These are phyloP conservation scores for Botryotinia globosa DNA, from an alignment of 2,329 filamentous ascomycete species.

Conservation along the genomic window DNA sequence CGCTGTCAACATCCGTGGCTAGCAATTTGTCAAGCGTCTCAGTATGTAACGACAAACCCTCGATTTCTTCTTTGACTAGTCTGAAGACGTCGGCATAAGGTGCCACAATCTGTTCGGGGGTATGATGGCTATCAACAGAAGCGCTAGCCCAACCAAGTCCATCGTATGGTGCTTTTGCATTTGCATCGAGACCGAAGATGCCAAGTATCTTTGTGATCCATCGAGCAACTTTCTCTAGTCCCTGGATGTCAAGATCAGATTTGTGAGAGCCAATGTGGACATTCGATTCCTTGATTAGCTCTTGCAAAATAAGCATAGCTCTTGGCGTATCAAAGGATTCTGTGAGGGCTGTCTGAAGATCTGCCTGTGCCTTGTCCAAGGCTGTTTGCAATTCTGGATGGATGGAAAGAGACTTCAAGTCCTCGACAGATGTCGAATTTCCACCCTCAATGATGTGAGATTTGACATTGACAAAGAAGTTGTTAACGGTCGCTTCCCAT, in stretches of 20 bases:
- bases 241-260: constrained; percentile 45
- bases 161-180: constrained; percentile 53
- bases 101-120: constrained; percentile 45
- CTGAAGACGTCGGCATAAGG: constrained; percentile 49
- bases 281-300: constrained; percentile 78
- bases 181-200: constrained; percentile 76
- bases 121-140: constrained; percentile 36
- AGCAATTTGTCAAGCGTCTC: constrained; percentile 46
- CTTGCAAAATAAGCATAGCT: constrained; percentile 74
- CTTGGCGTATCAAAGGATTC: constrained; percentile 86
- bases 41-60: constrained; percentile 48
- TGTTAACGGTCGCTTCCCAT: constrained; percentile 59
- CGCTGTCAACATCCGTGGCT: constrained; percentile 44
- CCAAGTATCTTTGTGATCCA: constrained; percentile 84
- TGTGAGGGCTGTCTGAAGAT: constrained; percentile 58
- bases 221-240: constrained; percentile 58
- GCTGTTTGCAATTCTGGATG: constrained; percentile 18
- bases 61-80: constrained; percentile 47
- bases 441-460: constrained; percentile 14
- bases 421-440: constrained; percentile 23
- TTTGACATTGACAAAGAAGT: constrained; percentile 54
- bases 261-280: constrained; percentile 49
- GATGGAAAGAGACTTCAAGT: constrained; percentile 22
- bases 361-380: constrained; percentile 51
- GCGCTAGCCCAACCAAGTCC: constrained; percentile 55